Conservation (phyloP, 2,329 filamentous ascomycete genomes). For the Didymella pomorum region DNA sequence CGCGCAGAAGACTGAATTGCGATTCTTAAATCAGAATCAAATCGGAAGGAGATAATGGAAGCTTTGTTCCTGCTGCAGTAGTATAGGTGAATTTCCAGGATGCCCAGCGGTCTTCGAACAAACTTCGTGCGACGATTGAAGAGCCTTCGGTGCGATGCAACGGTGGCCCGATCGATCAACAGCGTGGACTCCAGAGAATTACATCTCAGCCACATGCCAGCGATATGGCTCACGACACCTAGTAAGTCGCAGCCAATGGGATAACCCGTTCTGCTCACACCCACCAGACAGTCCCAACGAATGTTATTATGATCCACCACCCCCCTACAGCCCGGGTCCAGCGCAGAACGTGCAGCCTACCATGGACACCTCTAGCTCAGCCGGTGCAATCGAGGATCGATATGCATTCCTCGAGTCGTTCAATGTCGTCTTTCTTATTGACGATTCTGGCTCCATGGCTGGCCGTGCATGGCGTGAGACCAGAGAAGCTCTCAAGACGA, state of each 20-base stretch:
- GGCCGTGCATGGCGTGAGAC: conserved; percentile 81
- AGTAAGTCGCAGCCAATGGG: no score
- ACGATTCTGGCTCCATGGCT: conserved; percentile 87
- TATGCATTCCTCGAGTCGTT: conserved; percentile 82
- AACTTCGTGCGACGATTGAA: conserved; percentile 31
- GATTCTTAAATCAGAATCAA: no score
- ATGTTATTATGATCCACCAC: conserved; percentile 51
- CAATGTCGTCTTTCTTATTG: conserved; percentile 89
- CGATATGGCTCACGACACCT: background rate
- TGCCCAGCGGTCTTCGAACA: conserved; percentile 37
- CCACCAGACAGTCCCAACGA: conserved; percentile 34
- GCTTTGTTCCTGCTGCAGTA: no score
- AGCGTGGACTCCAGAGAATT: conserved; percentile 23
- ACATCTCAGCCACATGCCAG: conserved; percentile 17
- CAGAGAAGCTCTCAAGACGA: conserved; percentile 70
- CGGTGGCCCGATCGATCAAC: background rate
- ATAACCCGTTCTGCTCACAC: conserved; percentile 3
- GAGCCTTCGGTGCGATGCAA: conserved; percentile 22
- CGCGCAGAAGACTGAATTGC: no score
- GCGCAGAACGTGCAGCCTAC: conserved; percentile 26
- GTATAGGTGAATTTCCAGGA: conserved; percentile 5
- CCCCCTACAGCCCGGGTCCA: conserved; percentile 50
- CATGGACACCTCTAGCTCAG: conserved; percentile 8
- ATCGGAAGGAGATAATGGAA: no score
- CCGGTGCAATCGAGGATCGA: conserved; percentile 63